Percentiles rank a stretch among this genome's conserved stretches.
phyloP scores from a whole-genome alignment of 169 alveolate species.

The Perkinsus chesapeaki region DNA sequence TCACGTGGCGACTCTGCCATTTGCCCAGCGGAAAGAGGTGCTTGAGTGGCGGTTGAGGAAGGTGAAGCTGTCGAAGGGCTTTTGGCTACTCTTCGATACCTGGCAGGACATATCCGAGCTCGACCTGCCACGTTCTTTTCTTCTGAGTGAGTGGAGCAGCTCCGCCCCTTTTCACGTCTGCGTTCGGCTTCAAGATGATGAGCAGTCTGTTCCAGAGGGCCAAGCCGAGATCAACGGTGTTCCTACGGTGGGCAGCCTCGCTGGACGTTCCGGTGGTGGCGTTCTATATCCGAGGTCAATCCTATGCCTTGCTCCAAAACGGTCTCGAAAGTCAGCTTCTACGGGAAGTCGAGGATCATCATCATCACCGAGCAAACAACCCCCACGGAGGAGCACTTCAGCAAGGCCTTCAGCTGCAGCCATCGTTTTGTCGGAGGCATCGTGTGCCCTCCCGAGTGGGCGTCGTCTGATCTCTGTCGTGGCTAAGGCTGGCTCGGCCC shows the following conservation, averaged over 20 bases:
- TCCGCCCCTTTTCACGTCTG: not conserved
- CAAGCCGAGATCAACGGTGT: not conserved
- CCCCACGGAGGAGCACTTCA: not conserved
- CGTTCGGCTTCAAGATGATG: not conserved
- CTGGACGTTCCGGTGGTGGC: not conserved
- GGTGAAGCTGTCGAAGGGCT: not conserved
- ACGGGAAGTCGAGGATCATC: not conserved
- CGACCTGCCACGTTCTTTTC: not conserved
- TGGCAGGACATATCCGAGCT: not conserved
- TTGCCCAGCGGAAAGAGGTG: not conserved
- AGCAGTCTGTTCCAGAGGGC: not conserved
- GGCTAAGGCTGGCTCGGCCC: not conserved
- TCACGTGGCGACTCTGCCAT: not conserved
- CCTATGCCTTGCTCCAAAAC: not conserved
- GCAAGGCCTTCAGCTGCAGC: too few relatives aligned
- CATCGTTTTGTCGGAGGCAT: too few relatives aligned
- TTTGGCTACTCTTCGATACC: not conserved
- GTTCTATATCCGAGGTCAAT: not conserved
- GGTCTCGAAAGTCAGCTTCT: not conserved
- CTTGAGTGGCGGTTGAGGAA: constrained; percentile 2
- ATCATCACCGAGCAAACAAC: not conserved
- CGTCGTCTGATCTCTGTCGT: not conserved
- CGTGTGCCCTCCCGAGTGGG: not conserved
- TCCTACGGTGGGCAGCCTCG: not conserved
- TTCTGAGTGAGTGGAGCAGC: not conserved